Evolutionary conservation across 768 basidiomycete genomes (phyloP).

Genomic region (Lyophyllum atratum): DNA sequence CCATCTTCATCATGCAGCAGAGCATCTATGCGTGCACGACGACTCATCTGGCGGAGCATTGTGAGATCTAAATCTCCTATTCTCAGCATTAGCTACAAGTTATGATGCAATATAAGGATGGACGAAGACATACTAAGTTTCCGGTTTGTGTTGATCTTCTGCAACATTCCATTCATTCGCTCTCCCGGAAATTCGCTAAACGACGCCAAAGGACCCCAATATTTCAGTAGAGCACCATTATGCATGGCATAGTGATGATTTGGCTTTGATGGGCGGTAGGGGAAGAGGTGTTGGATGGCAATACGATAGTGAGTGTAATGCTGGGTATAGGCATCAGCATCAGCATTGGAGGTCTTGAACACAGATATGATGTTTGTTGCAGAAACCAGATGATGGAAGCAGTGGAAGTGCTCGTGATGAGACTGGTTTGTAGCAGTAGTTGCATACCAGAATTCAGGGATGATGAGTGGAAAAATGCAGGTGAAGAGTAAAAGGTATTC

Average conservation of each 20-base stretch:
- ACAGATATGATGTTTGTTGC: constrained; percentile 26
- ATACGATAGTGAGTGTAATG: constrained; percentile 4
- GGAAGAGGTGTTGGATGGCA: constrained; percentile 22
- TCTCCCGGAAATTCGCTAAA: constrained; percentile 24
- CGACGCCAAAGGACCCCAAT: constrained; percentile 17
- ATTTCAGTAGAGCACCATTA: not conserved
- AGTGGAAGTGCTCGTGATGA: constrained; percentile 11
- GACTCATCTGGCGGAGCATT: constrained; percentile 11
- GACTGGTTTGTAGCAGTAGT: not conserved
- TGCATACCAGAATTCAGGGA: constrained; percentile 29
- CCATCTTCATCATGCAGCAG: constrained; percentile 4
- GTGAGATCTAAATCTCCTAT: constrained; percentile 11
- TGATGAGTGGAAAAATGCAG: no score
- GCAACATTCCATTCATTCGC: not conserved
- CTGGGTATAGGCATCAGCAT: not conserved
- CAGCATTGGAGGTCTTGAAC: constrained; percentile 19
- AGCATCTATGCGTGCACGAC: constrained; percentile 6
- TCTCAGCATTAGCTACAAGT: not conserved
- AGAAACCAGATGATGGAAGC: constrained; percentile 27
- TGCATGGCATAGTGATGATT: constrained; percentile 34
- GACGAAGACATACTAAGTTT: not conserved
- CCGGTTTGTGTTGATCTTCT: not conserved
- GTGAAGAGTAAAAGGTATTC: not conserved
- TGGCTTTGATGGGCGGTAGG: constrained; percentile 18
- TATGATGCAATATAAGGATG: not conserved